A percentile compares a stretch with the other conserved stretches of the same genome.
Evolutionary conservation across 163 green algal species (phyloP).

Genomic region (Trebouxia gelatinosa): DNA sequence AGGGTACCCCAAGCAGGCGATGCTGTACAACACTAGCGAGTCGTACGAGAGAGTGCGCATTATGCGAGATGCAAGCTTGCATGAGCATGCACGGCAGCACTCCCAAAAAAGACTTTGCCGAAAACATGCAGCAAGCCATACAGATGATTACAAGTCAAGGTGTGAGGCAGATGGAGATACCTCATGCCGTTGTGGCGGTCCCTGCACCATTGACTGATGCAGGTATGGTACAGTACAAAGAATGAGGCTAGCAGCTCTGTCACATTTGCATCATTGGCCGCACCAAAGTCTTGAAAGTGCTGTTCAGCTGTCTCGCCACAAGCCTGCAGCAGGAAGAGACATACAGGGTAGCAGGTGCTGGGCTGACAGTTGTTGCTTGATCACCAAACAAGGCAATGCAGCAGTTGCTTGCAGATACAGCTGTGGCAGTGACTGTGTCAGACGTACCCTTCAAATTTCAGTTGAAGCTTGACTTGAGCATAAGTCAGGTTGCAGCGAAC

Average conservation of each 20-base stretch:
- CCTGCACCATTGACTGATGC: background rate
- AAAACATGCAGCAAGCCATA: background rate
- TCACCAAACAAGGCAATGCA: no score
- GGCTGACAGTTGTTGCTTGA: no score
- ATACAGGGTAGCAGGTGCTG: no score
- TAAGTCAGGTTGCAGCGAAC: no score
- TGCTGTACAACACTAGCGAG: background rate
- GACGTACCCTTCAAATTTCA: no score
- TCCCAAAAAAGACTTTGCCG: background rate
- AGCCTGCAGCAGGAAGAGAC: no score
- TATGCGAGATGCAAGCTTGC: background rate
- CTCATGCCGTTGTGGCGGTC: conserved; percentile 1
- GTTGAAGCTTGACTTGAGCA: no score
- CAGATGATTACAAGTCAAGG: no score
- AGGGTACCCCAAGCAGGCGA: background rate
- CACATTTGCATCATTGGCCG: background rate
- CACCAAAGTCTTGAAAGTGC: conserved; percentile 16
- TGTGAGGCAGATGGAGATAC: no score
- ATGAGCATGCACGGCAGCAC: background rate
- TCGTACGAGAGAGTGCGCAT: background rate
- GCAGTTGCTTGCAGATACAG: no score
- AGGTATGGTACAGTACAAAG: conserved; percentile 29
- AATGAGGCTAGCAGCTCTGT: conserved; percentile 37
- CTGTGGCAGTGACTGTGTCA: no score
- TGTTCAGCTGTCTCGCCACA: background rate